A percentile compares a stretch with the other conserved stretches of the same genome.
phyloP scores from a whole-genome alignment of 2,329 filamentous ascomycete genomes.

The Talaromyces islandicus region DNA sequence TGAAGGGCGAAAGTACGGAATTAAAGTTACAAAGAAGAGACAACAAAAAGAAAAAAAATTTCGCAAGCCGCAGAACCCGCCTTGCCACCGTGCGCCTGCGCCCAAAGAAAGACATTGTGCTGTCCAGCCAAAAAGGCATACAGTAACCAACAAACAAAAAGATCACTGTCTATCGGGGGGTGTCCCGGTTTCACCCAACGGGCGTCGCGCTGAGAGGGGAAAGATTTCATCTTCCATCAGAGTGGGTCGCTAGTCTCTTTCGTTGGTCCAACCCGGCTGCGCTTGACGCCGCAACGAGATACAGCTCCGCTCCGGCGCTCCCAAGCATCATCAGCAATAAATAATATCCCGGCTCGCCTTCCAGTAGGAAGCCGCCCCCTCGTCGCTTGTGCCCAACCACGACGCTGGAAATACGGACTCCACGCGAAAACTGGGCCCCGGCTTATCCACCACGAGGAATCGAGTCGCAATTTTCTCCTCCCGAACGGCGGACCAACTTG shows the following conservation, averaged over 20 bases:
- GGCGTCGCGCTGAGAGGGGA: neutral
- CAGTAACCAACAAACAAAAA: neutral
- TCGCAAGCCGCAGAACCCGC: neutral
- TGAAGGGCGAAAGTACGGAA: neutral
- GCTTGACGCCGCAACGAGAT: slow-evolving; percentile 12
- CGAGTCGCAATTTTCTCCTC: slow-evolving; percentile 20
- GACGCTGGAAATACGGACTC: slow-evolving; percentile 19
- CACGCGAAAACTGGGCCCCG: slow-evolving; percentile 22
- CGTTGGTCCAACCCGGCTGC: slow-evolving; percentile 10
- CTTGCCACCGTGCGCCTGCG: neutral
- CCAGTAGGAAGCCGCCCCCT: slow-evolving; percentile 12
- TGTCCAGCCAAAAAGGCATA: neutral
- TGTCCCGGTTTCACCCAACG: neutral
- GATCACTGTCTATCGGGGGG: too few relatives aligned
- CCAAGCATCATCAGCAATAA: slow-evolving; percentile 1
- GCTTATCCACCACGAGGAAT: slow-evolving; percentile 32
- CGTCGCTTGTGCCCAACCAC: slow-evolving; percentile 8
- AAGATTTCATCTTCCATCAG: slow-evolving; percentile 11
- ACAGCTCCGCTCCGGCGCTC: slow-evolving; percentile 10
- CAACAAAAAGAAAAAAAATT: neutral
- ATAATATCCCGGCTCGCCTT: slow-evolving; percentile 11
- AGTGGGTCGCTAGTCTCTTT: slow-evolving; percentile 9
- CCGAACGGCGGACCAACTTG: slow-evolving; percentile 13
- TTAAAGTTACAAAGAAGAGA: neutral
- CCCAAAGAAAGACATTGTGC: neutral